Conservation (phyloP, 2,329 filamentous ascomycete genomes). For the Teratosphaeria epicoccoides region DNA sequence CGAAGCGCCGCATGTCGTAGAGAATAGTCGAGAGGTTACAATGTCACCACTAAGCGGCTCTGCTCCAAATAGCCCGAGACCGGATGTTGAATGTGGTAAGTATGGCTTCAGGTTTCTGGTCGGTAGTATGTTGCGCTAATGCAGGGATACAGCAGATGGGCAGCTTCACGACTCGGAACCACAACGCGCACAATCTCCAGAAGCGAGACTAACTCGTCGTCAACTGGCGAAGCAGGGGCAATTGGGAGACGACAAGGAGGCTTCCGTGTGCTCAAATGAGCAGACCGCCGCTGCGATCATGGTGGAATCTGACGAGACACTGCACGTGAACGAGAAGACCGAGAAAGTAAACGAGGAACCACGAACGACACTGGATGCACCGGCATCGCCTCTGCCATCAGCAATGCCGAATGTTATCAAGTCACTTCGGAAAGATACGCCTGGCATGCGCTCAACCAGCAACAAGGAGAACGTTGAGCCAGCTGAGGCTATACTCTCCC, state of each 20-base stretch:
- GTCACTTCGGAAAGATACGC: constrained; percentile 15
- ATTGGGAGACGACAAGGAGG: neutral
- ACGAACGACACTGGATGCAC: constrained; percentile 5
- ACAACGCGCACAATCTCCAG: neutral
- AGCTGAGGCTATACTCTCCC: neutral
- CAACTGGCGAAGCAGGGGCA: neutral
- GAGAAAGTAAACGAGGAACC: neutral
- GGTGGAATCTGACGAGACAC: neutral
- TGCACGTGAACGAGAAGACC: neutral
- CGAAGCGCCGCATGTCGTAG: neutral
- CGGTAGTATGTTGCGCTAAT: constrained; percentile 19
- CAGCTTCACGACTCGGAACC: neutral
- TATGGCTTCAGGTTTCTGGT: neutral
- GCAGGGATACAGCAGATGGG: constrained; percentile 8
- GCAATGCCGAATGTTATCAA: constrained; percentile 16
- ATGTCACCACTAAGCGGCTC: neutral
- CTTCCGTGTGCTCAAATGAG: neutral
- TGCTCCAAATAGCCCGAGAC: neutral
- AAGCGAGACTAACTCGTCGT: neutral
- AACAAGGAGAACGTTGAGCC: constrained; percentile 26
- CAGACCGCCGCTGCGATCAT: neutral
- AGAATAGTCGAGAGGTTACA: neutral
- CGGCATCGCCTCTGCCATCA: constrained; percentile 11
- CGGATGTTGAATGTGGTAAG: neutral
- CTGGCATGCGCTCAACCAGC: constrained; percentile 19